Base-by-base conservation (phyloP, 139 green algal genomes). In the Coccomyxa sp. region DNA sequence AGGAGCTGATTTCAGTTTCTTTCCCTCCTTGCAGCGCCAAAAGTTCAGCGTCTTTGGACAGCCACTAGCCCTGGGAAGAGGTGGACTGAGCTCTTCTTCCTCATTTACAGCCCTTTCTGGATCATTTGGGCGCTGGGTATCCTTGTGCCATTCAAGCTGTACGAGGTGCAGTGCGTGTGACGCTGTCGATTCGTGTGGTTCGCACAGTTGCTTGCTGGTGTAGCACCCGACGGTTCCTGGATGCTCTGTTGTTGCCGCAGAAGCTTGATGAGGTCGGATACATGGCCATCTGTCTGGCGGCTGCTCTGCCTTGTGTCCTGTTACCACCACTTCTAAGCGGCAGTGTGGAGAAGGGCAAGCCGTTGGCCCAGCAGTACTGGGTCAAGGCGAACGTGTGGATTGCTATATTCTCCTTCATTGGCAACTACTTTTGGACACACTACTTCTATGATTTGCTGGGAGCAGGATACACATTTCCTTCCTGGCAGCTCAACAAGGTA, bases 381-480 rank as follows among this genome's bases (percentile, higher is more conserved):
- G 92, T 99, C 27, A 98, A 98, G 90, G 96, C 96, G 32, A 99
- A 98, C 82, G 75, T 98, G 13, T 99, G 96, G 96, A 97, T 99
- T 27, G 93, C 93, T 10, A 93, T 99, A 27, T 98, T 98, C 82
- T 95, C 92, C 82, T 99, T 96, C 90, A 94, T 99, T 13, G 97
- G 97, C 67, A 99, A 99, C 87, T 99, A 99, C 85, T 97, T 98
- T 71, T 99, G 95, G 94, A 99, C 97, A 27, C 97, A 99, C 87
- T 99, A 99, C 88, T 99, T 99, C 82, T 99, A 97, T 88, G 90
- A 90, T 30, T 63, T 98, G 45, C 90, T 98, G 67, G 95, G 95
- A 13, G 97, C 97, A 0, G 87, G 87, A 3, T 99, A 99, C 90
- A 98, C 95, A 23, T 98, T 99, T 85, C 88, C 87, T 28, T 91